Evolutionary conservation across 805 yeast genomes (phyloP).

Genomic region (Millerago galiae): DNA sequence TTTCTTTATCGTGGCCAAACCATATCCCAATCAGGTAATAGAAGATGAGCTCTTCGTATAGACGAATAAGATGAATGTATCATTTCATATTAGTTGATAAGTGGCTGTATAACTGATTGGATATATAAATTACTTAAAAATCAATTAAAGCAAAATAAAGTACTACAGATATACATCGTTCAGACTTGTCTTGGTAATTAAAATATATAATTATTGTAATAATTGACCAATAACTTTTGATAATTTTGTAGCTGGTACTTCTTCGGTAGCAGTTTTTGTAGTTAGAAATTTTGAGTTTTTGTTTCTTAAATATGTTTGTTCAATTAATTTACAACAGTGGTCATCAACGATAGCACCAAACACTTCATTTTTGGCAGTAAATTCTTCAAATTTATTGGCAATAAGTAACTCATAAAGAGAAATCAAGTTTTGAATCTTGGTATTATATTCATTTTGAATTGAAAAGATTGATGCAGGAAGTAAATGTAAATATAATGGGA

Average conservation of each 20-base stretch:
- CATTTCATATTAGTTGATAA: too few relatives aligned
- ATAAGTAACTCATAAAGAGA: constrained; percentile 20
- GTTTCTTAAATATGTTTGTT: constrained; percentile 15
- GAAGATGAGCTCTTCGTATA: constrained; percentile 15
- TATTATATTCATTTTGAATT: constrained; percentile 19
- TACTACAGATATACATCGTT: too few relatives aligned
- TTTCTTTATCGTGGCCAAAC: constrained; percentile 14
- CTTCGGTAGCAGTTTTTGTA: constrained; percentile 18
- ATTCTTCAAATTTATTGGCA: constrained; percentile 17
- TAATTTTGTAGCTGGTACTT: constrained; percentile 18
- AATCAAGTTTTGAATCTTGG: constrained; percentile 21
- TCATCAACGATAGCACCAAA: constrained; percentile 15
- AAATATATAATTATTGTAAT: constrained; percentile 2
- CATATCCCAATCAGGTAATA: constrained; percentile 15
- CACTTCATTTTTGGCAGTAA: constrained; percentile 18
- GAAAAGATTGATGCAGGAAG: constrained; percentile 34
- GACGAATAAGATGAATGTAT: not conserved
- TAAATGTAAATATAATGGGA: constrained; percentile 37
- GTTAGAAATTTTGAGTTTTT: constrained; percentile 18
- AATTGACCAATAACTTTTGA: constrained; percentile 19
- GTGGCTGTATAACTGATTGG: too few relatives aligned
- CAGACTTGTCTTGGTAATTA: too few relatives aligned
- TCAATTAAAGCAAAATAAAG: too few relatives aligned
- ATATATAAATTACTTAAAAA: too few relatives aligned
- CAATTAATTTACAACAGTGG: constrained; percentile 11